These are phyloP conservation scores for Cyberlindnera nakhonratchasimensis DNA, from an alignment of 805 yeast species.

Conservation along the genomic window DNA sequence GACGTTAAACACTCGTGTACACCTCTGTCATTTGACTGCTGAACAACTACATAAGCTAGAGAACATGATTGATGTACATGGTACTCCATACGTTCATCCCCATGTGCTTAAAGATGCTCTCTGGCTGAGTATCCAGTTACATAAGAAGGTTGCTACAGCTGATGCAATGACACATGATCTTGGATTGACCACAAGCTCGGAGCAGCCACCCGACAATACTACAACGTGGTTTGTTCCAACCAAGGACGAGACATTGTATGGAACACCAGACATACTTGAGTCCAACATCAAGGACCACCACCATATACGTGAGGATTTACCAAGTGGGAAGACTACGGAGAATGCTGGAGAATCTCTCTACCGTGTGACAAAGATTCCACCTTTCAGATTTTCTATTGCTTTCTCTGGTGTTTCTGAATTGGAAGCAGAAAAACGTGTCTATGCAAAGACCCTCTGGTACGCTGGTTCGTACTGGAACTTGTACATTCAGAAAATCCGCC, in stretches of 20 bases:
- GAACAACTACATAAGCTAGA: constrained; percentile 45
- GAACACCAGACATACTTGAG: constrained; percentile 38
- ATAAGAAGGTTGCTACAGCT: constrained; percentile 36
- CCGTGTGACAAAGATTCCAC: constrained; percentile 45
- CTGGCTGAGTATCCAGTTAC: constrained; percentile 46
- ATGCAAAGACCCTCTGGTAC: constrained; percentile 52
- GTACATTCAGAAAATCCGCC: constrained; percentile 47
- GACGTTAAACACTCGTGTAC: constrained; percentile 39
- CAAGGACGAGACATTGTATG: constrained; percentile 46
- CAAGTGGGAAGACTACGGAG: constrained; percentile 23
- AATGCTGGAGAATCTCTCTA: constrained; percentile 19
- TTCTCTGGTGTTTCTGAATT: constrained; percentile 46
- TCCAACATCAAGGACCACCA: constrained; percentile 27
- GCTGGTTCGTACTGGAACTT: constrained; percentile 62
- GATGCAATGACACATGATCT: constrained; percentile 27
- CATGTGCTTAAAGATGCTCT: constrained; percentile 42
- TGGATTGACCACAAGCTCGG: constrained; percentile 28
- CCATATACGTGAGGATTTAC: constrained; percentile 15
- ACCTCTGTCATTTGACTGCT: constrained; percentile 47
- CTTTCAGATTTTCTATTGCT: constrained; percentile 51
- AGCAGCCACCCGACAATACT: constrained; percentile 29
- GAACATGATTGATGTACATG: constrained; percentile 34
- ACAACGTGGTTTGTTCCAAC: constrained; percentile 41
- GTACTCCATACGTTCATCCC: constrained; percentile 37
- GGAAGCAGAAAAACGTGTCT: constrained; percentile 43